Conservation (phyloP, 164 flowering plant species). For the Liriodendron chinense region DNA sequence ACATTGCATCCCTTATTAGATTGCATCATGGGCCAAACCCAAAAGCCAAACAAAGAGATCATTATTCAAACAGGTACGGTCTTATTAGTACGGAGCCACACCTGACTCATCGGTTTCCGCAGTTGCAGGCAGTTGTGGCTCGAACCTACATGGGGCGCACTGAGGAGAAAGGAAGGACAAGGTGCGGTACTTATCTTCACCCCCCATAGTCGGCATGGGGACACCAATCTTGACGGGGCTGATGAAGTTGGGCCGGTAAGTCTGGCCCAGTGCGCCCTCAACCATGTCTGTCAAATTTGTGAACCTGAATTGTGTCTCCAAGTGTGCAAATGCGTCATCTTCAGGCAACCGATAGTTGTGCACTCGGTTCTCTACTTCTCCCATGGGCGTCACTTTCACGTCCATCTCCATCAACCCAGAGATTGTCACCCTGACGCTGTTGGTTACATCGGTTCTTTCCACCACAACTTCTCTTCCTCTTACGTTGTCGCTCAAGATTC, state of each 20-base stretch:
- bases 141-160: constrained; percentile 55
- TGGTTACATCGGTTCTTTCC: constrained; percentile 57
- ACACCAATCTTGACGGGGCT: constrained; percentile 63
- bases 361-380: constrained; percentile 47
- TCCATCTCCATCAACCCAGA: constrained; percentile 44
- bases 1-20: too few relatives aligned
- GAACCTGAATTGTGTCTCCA: constrained; percentile 40
- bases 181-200: constrained; percentile 65
- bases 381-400: constrained; percentile 50
- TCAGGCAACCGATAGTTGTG: constrained; percentile 61
- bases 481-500: constrained; percentile 1
- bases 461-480: constrained; percentile 38
- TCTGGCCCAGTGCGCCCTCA: constrained; percentile 70
- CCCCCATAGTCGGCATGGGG: constrained; percentile 77
- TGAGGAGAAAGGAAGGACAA: constrained; percentile 48
- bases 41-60: background rate
- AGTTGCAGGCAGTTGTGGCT: background rate
- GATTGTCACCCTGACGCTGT: constrained; percentile 46
- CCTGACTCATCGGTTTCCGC: background rate
- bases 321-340: constrained; percentile 53
- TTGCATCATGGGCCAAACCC: background rate
- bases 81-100: background rate
- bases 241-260: constrained; percentile 61
- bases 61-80: background rate
- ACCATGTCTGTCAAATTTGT: constrained; percentile 35